These are phyloP conservation scores for Irpex sp. DNA, from an alignment of 1,284 basidiomycete species.

Conservation along the genomic window DNA sequence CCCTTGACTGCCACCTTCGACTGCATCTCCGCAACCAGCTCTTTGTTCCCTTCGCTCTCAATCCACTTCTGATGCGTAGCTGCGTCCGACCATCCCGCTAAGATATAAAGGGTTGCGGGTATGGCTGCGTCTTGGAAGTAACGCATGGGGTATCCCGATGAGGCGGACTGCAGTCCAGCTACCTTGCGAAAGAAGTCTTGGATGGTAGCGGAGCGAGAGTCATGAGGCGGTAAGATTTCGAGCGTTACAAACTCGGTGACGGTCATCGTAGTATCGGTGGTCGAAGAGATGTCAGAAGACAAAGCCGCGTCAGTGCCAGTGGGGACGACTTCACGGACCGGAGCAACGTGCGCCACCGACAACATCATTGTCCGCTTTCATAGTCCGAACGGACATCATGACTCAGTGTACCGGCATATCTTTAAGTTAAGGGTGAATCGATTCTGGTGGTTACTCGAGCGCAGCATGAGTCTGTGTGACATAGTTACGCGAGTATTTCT, in stretches of 20 bases:
- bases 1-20: slow-evolving; percentile 31
- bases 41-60: slow-evolving; percentile 36
- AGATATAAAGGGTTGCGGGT: slow-evolving; percentile 30
- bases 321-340: neutral
- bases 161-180: slow-evolving; percentile 31
- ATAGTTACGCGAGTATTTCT: neutral
- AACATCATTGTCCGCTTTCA: neutral
- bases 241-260: slow-evolving; percentile 25
- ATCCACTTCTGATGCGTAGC: slow-evolving; percentile 41
- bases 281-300: neutral
- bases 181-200: slow-evolving; percentile 22
- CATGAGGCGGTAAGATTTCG: slow-evolving; percentile 13
- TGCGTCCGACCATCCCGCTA: slow-evolving; percentile 43
- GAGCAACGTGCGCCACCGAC: neutral
- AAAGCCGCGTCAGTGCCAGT: neutral
- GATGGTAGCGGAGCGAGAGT: slow-evolving; percentile 13
- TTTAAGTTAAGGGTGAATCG: neutral
- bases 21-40: slow-evolving; percentile 29
- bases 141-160: slow-evolving; percentile 36
- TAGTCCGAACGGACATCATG: neutral
- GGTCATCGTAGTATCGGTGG: slow-evolving; percentile 13
- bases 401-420: neutral
- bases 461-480: neutral
- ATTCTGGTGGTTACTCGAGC: neutral
- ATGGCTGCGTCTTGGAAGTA: slow-evolving; percentile 30